Evolutionary conservation across 305 asterid genomes (phyloP), one percentile per base, ranked within the genome.

Genomic region (Salvia sclarea): DNA sequence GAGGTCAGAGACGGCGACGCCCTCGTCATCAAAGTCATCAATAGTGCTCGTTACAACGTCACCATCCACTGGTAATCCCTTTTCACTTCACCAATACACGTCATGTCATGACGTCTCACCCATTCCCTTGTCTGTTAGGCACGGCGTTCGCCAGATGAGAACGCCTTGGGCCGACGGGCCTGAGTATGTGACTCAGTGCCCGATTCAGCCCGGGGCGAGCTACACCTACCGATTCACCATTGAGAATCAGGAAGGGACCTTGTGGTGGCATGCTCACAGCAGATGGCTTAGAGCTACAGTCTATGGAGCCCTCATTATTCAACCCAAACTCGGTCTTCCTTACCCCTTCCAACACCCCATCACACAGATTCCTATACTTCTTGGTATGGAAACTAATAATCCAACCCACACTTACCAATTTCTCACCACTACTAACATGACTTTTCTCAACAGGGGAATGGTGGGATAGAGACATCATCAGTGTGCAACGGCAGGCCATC

Each of bases 201-300:
- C 97, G 18, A 91, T 91, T 45, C 82, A 79, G 78, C 96, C 97
- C 0, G 95, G 95, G 3, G 81, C 73, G 40, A 76, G 86, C 49
- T 91, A 91, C 68, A 90, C 97, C 7, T 91, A 86, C 63, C 62
- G 85, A 40, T 90, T 79, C 81, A 68, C 79, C 4, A 82, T 88
- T 8, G 85, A 85, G 74, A 75, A 86, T 24, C 92, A 84, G 30
- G 96, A 88, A 13, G 96, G 97, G 11, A 90, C 96, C 1, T 63
- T 90, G 35, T 90, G 97, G 96, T 90, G 97, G 97, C 96, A 90
- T 54, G 96, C 97, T 28, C 97, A 90, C 25, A 88, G 95, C 79
- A 75, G 75, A 73, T 90, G 92, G 95, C 90, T 88, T 8, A 81
- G 97, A 69, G 95, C 96, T 33, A 88, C 96, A 0, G 85, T 90